Percentiles rank a stretch among this genome's conserved stretches.
These are phyloP conservation scores for Crucihimalaya himalaica DNA, from an alignment of 345 rosid genomes.

Conservation along the genomic window DNA sequence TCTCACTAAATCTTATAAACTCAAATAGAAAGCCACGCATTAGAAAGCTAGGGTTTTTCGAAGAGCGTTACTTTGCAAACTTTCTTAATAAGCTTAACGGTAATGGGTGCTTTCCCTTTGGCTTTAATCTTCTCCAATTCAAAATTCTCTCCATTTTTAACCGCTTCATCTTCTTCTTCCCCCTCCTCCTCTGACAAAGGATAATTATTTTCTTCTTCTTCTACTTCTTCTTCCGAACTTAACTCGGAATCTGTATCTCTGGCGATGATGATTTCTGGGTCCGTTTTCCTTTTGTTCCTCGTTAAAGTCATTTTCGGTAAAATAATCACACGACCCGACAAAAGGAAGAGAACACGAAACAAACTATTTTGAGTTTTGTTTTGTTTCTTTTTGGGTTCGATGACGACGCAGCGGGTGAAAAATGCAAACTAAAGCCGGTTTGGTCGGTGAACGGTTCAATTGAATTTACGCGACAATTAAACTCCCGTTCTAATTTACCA, in stretches of 20 bases:
- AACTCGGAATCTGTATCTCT: slow-evolving; percentile 77
- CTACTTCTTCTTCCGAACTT: slow-evolving; percentile 68
- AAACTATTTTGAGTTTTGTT: too few species aligned
- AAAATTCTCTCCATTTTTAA: slow-evolving; percentile 38
- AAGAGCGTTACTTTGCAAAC: slow-evolving; percentile 75
- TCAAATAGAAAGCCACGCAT: background rate
- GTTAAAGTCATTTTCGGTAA: slow-evolving; percentile 51
- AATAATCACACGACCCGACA: slow-evolving; percentile 15
- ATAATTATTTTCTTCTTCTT: slow-evolving; percentile 37
- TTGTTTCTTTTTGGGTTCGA: slow-evolving; percentile 23
- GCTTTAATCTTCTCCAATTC: slow-evolving; percentile 45
- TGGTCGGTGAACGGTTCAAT: slow-evolving; percentile 8
- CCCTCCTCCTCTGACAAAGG: slow-evolving; percentile 45
- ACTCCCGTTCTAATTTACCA: background rate
- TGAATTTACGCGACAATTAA: slow-evolving; percentile 2
- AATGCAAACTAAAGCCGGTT: background rate
- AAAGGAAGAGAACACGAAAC: slow-evolving; percentile 9
- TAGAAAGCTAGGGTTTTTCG: slow-evolving; percentile 17
- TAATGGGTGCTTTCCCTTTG: slow-evolving; percentile 74
- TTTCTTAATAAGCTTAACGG: slow-evolving; percentile 86
- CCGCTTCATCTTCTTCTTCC: slow-evolving; percentile 36
- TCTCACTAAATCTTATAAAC: too few species aligned
- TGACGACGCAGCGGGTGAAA: slow-evolving; percentile 13
- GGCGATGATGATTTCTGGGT: slow-evolving; percentile 65
- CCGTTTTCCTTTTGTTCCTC: slow-evolving; percentile 49